Evolutionary conservation across 148 eudicot species (phyloP).

Genomic region (Rhododendron kiyosumense): DNA sequence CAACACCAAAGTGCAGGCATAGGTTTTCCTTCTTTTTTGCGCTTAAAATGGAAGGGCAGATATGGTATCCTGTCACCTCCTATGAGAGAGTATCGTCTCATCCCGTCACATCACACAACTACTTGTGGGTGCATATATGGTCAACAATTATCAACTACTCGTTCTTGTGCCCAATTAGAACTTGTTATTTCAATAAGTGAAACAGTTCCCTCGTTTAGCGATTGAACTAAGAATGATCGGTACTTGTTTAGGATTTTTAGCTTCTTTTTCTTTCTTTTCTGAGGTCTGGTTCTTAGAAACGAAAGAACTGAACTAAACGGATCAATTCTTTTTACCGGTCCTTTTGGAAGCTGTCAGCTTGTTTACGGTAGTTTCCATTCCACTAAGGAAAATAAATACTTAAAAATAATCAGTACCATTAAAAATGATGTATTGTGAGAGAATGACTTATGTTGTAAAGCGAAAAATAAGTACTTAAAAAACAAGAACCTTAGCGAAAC

Average conservation of each 20-base stretch:
- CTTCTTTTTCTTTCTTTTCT: not conserved
- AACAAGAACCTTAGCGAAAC: no score
- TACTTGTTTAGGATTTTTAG: no score
- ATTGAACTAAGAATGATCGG: not conserved
- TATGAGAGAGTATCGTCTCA: no score
- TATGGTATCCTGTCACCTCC: not conserved
- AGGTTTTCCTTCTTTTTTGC: not conserved
- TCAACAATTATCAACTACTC: not conserved
- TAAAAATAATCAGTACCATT: no score
- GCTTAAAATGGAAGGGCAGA: not conserved
- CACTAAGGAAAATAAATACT: no score
- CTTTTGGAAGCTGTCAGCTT: not conserved
- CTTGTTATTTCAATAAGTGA: not conserved
- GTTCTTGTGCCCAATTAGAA: not conserved
- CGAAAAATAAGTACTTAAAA: no score
- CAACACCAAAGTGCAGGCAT: not conserved
- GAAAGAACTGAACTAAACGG: not conserved
- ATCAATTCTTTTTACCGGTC: not conserved
- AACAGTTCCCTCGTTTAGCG: not conserved
- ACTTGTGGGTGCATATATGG: no score
- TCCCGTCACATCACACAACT: no score
- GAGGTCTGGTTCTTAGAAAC: not conserved
- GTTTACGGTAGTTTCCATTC: no score
- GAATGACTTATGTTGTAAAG: no score
- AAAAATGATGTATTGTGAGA: no score